Percentiles rank a stretch among this genome's conserved stretches.
These are phyloP conservation scores for Penicillium sp. DNA, from an alignment of 2,329 filamentous ascomycete species.

Conservation along the genomic window DNA sequence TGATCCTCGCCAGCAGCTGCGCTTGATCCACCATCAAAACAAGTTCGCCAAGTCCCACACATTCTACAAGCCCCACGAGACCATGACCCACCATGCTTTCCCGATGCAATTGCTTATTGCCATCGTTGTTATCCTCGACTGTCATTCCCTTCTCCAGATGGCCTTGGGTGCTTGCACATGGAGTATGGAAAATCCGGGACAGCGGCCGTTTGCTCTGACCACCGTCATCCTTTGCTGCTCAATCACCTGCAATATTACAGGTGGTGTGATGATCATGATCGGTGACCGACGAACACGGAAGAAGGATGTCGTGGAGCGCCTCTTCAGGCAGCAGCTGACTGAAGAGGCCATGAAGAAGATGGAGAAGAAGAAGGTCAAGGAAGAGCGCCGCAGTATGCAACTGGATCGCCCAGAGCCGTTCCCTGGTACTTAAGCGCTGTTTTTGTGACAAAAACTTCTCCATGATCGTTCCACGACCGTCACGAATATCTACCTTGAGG, in stretches of 20 bases:
- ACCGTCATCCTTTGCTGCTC: slow-evolving; percentile 78
- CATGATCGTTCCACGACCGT: slow-evolving; percentile 14
- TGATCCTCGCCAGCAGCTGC: slow-evolving; percentile 63
- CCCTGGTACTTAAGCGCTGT: slow-evolving; percentile 13
- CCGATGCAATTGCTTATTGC: slow-evolving; percentile 71
- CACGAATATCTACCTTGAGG: slow-evolving; percentile 8
- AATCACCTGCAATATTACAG: slow-evolving; percentile 73
- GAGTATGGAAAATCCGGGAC: slow-evolving; percentile 67
- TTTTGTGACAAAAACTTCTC: background rate
- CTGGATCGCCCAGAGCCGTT: slow-evolving; percentile 16
- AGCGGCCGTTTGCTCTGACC: slow-evolving; percentile 68
- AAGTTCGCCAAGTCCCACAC: slow-evolving; percentile 81
- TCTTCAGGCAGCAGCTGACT: slow-evolving; percentile 75
- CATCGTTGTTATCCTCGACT: slow-evolving; percentile 75
- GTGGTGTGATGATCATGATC: slow-evolving; percentile 71
- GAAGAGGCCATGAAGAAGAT: slow-evolving; percentile 60
- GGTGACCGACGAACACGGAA: slow-evolving; percentile 76
- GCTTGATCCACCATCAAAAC: slow-evolving; percentile 71
- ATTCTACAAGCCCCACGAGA: slow-evolving; percentile 88
- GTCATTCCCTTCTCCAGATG: slow-evolving; percentile 77
- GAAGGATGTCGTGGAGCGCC: slow-evolving; percentile 77
- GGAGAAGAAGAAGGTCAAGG: slow-evolving; percentile 49
- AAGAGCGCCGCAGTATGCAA: slow-evolving; percentile 29
- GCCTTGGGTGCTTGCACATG: slow-evolving; percentile 75
- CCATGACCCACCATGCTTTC: slow-evolving; percentile 75